Percentiles rank a stretch among this genome's conserved stretches.
These are phyloP conservation scores for Nannochloropsis salina DNA, from an alignment of 108 stramenopile species.

Conservation along the genomic window DNA sequence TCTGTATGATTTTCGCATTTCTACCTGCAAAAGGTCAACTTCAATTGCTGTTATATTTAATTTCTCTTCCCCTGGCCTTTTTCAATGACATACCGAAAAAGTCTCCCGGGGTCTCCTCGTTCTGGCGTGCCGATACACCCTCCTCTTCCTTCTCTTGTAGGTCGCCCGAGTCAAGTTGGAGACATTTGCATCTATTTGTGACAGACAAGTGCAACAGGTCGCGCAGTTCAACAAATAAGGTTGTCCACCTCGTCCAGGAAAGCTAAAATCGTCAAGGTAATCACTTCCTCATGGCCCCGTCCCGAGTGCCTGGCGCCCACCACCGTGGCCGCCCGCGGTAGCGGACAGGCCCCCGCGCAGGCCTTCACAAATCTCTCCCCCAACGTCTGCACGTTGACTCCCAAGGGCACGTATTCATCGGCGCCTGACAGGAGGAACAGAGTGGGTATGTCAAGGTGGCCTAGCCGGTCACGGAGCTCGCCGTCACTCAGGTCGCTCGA, in stretches of 20 bases:
- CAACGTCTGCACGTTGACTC: conserved; percentile 57
- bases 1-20: too few species aligned
- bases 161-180: too few species aligned
- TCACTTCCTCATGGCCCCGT: not conserved
- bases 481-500: conserved; percentile 75
- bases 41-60: too few species aligned
- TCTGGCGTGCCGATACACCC: too few species aligned
- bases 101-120: too few species aligned
- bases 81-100: too few species aligned
- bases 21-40: too few species aligned
- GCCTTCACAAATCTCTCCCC: conserved; percentile 55
- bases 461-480: conserved; percentile 56
- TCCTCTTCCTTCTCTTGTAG: too few species aligned
- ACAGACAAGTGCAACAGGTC: too few species aligned
- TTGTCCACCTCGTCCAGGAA: conserved; percentile 17
- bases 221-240: not conserved
- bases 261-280: not conserved
- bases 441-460: conserved; percentile 53
- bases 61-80: too few species aligned
- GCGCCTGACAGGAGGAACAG: conserved; percentile 71
- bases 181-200: too few species aligned
- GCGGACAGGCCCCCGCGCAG: conserved; percentile 35
- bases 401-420: conserved; percentile 75
- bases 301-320: not conserved
- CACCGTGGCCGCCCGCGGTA: conserved; percentile 3